Conservation (phyloP, 495 filamentous ascomycete genomes). For the Elasticomyces elasticus region DNA sequence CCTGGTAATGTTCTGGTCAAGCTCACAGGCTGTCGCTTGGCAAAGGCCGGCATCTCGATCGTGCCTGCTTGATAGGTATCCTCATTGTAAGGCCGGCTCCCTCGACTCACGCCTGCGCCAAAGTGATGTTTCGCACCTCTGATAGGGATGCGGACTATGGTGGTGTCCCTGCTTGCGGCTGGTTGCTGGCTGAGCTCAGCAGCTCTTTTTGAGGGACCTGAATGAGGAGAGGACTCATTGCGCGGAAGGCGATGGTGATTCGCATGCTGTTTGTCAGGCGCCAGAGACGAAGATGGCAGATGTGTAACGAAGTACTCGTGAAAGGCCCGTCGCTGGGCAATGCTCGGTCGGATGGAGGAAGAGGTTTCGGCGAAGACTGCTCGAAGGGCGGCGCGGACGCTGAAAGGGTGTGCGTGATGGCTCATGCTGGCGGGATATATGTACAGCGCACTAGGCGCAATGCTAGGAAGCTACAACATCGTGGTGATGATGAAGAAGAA, state of each 20-base stretch:
- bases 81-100: slow-evolving; percentile 79
- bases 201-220: slow-evolving; percentile 44
- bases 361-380: slow-evolving; percentile 8
- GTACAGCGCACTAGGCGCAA: slow-evolving; percentile 4
- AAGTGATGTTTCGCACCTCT: slow-evolving; percentile 94
- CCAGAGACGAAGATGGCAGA: slow-evolving; percentile 82
- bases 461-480: background rate
- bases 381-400: slow-evolving; percentile 12
- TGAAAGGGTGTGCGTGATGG: slow-evolving; percentile 14
- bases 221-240: slow-evolving; percentile 69
- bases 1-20: slow-evolving; percentile 43
- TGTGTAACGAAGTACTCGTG: slow-evolving; percentile 97
- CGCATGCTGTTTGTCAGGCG: slow-evolving; percentile 66
- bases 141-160: slow-evolving; percentile 95
- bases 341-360: background rate
- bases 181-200: slow-evolving; percentile 33
- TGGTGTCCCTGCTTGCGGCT: slow-evolving; percentile 57
- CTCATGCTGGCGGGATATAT: background rate
- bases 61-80: slow-evolving; percentile 92
- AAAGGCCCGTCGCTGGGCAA: slow-evolving; percentile 48
- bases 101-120: slow-evolving; percentile 66
- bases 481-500: background rate
- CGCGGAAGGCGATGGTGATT: slow-evolving; percentile 72
- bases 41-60: slow-evolving; percentile 83
- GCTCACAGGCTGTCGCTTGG: slow-evolving; percentile 65